These are phyloP conservation scores for Cytospora leucostoma DNA, from an alignment of 2,329 filamentous ascomycete genomes.

Conservation along the genomic window DNA sequence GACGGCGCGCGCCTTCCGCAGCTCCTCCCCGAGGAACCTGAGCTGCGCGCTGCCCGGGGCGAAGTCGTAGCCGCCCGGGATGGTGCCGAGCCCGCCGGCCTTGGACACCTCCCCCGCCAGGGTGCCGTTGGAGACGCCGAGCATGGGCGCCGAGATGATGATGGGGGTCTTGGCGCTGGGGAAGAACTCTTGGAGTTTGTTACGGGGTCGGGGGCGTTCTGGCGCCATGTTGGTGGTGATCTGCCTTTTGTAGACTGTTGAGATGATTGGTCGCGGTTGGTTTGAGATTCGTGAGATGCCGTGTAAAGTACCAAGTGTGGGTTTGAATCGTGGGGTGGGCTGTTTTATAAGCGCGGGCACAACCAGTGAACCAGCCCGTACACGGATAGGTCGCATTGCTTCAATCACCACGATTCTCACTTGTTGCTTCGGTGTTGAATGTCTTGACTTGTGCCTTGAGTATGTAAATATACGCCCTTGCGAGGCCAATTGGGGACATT, in stretches of 20 bases:
- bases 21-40: slow-evolving; percentile 36
- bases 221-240: slow-evolving; percentile 20
- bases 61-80: slow-evolving; percentile 39
- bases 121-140: slow-evolving; percentile 39
- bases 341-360: neutral
- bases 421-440: neutral
- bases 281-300: neutral
- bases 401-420: neutral
- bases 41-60: slow-evolving; percentile 35
- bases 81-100: slow-evolving; percentile 44
- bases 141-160: slow-evolving; percentile 46
- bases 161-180: slow-evolving; percentile 41
- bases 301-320: neutral
- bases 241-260: neutral
- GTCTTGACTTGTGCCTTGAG: neutral
- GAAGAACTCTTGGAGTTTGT: slow-evolving; percentile 36
- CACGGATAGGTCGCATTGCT: neutral
- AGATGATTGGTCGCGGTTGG: neutral
- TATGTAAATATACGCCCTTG: neutral
- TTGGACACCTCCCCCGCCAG: slow-evolving; percentile 44
- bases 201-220: slow-evolving; percentile 14
- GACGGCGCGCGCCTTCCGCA: slow-evolving; percentile 32
- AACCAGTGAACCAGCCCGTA: neutral
- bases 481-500: neutral
- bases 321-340: neutral